Percentiles rank a stretch among this genome's conserved stretches.
Evolutionary conservation across 345 rosid genomes (phyloP).

Genomic region (Citrus mangshanensis): DNA sequence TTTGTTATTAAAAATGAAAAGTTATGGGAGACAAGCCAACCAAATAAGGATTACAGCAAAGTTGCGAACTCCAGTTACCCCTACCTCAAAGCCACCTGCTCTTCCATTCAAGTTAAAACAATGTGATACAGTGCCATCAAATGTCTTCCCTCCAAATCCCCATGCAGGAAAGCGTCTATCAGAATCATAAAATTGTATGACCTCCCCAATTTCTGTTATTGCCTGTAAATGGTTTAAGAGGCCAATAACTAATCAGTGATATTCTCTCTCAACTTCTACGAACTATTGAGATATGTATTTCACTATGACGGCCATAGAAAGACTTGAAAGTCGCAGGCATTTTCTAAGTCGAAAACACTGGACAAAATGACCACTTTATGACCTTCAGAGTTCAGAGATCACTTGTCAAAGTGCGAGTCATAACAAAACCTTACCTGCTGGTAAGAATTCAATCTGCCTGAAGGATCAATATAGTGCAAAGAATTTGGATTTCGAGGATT

Average conservation of each 20-base stretch:
- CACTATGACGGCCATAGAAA: not conserved
- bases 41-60: not conserved
- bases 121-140: conserved; percentile 58
- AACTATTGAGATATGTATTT: too few relatives aligned
- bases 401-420: not conserved
- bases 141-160: conserved; percentile 87
- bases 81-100: conserved; percentile 56
- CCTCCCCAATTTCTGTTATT: conserved; percentile 82
- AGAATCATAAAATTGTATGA: conserved; percentile 80
- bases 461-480: conserved; percentile 80
- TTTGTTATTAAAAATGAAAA: not conserved
- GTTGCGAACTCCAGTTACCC: not conserved
- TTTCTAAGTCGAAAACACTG: not conserved
- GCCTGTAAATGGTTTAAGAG: conserved; percentile 42
- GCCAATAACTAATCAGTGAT: not conserved
- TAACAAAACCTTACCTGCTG: conserved; percentile 46
- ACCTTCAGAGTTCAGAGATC: not conserved
- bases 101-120: conserved; percentile 77
- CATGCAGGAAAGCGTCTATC: conserved; percentile 77
- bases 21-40: not conserved
- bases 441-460: conserved; percentile 73
- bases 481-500: conserved; percentile 63
- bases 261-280: not conserved
- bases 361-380: not conserved
- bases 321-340: not conserved